Conservation (phyloP, 768 basidiomycete species). For the Psilocybe azurescens region DNA sequence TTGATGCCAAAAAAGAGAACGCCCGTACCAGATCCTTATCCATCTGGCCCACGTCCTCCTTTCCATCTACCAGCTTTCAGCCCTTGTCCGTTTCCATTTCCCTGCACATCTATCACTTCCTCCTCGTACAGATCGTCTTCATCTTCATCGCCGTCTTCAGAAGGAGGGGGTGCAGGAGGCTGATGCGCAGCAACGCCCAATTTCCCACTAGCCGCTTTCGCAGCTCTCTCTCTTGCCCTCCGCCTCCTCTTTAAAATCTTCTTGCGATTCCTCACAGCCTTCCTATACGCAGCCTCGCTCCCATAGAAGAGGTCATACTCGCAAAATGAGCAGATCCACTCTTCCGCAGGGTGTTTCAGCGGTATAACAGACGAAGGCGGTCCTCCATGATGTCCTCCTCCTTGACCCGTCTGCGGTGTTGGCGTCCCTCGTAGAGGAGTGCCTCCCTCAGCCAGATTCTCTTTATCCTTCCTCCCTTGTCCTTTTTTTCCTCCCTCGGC, state of each 20-base stretch:
- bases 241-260: conserved; percentile 75
- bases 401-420: conserved; percentile 6
- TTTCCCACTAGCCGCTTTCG: conserved; percentile 44
- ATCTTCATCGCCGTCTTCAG: conserved; percentile 23
- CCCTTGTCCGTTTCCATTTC: conserved; percentile 26
- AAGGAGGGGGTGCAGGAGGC: conserved; percentile 20
- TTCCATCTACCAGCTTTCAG: conserved; percentile 23
- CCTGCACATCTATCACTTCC: conserved; percentile 29
- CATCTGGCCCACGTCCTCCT: conserved; percentile 19
- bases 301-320: conserved; percentile 94
- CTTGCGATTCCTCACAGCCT: conserved; percentile 74
- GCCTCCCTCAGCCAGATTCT: conserved; percentile 4
- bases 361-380: conserved; percentile 18
- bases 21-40: background rate
- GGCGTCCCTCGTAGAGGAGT: background rate
- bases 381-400: conserved; percentile 6
- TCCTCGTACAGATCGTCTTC: conserved; percentile 27
- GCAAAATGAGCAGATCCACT: conserved; percentile 95
- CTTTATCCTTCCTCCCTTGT: conserved; percentile 19
- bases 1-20: background rate
- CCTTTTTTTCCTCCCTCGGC: conserved; percentile 37
- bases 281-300: conserved; percentile 68
- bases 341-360: conserved; percentile 70
- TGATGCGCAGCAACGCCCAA: conserved; percentile 20
- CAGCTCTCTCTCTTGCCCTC: conserved; percentile 75